Percentiles rank a stretch among this genome's conserved stretches.
Conservation (phyloP, 441 rosid genomes). For the Populus hybrid region DNA sequence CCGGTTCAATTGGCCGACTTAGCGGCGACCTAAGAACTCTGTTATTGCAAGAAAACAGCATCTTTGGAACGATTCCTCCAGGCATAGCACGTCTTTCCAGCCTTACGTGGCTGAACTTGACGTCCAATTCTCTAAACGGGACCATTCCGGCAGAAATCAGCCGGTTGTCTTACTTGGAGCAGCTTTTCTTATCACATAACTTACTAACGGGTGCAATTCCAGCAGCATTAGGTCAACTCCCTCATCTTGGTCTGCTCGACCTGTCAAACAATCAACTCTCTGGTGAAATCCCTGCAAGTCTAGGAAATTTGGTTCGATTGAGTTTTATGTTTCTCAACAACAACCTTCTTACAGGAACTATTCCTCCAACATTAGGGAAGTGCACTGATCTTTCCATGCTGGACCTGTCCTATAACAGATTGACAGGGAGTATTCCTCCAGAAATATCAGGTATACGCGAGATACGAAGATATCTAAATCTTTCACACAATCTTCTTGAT, state of each 20-base stretch:
- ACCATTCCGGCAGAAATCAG: slow-evolving; percentile 19
- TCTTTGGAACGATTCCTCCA: slow-evolving; percentile 21
- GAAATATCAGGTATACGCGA: background rate
- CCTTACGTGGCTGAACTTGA: slow-evolving; percentile 15
- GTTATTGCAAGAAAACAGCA: slow-evolving; percentile 20
- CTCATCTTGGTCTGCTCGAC: slow-evolving; percentile 19
- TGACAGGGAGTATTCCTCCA: slow-evolving; percentile 17
- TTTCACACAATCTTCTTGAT: slow-evolving; percentile 23
- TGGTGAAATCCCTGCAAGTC: slow-evolving; percentile 24
- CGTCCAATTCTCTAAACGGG: slow-evolving; percentile 22
- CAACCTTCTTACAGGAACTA: slow-evolving; percentile 47
- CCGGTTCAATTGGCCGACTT: slow-evolving; percentile 34
- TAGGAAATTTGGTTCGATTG: slow-evolving; percentile 25
- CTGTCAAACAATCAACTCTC: slow-evolving; percentile 23
- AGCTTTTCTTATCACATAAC: slow-evolving; percentile 20
- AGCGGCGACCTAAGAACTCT: slow-evolving; percentile 6
- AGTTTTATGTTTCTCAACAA: slow-evolving; percentile 41
- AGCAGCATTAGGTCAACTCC: slow-evolving; percentile 5
- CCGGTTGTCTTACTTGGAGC: slow-evolving; percentile 5
- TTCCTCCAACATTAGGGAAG: slow-evolving; percentile 39
- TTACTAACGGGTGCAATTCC: slow-evolving; percentile 21
- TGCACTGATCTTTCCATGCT: slow-evolving; percentile 26
- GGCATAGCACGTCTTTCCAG: slow-evolving; percentile 11
- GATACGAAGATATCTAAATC: slow-evolving; percentile 21
- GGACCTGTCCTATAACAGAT: slow-evolving; percentile 21